Base-by-base conservation (phyloP, 768 basidiomycete genomes). In the Candolleomyces aberdarensis region DNA sequence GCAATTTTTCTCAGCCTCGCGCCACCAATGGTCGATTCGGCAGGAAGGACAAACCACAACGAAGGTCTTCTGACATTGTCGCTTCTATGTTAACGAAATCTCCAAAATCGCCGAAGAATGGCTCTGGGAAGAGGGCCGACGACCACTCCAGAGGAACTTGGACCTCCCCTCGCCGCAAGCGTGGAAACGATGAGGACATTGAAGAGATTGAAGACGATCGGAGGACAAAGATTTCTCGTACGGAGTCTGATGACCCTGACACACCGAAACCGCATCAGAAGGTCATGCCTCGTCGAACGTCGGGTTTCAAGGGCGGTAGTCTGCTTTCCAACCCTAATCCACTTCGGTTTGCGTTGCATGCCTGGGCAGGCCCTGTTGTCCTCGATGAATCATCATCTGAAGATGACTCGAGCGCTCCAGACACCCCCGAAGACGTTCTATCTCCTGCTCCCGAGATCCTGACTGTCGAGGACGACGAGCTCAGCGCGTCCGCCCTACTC, bases 1-100 rank as follows among this genome's bases (percentile, higher is more conserved):
- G 79, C 6, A 72, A 78, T 39, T 76, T 81, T 46, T 70, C 72
- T 11, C 88, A 89, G 66, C 88, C 88, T 2, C 79, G 88, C 60
- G 82, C 84, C 56, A 73, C 72, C 17, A 88, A 89, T 63, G 88
- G 88, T 47, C 78, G 86, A 17, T 89, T 90, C 64, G 86, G 86
- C 40, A 85, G 82, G 75, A 88, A 88, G 69, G 76, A 74, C 40
- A 74, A 73, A 66, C 77, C 73, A 58, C 67, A 75, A 61, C 75
- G 78, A 66, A 79, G 71, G 68, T 69, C 59, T 14, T 29, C 47
- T 20, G 49, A 56, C 29, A 40, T 22, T 14, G 40, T 15, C 17
- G 36, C 47, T 26, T 41, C 26, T 4, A 44, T 31, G 17, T 29
- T 44, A 20, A 26, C 26, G 26, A 26, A 26, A 26, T 31, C 60